phyloP scores from a whole-genome alignment of 176 grass and related monocot species.

The Bolboschoenus planiculmis region DNA sequence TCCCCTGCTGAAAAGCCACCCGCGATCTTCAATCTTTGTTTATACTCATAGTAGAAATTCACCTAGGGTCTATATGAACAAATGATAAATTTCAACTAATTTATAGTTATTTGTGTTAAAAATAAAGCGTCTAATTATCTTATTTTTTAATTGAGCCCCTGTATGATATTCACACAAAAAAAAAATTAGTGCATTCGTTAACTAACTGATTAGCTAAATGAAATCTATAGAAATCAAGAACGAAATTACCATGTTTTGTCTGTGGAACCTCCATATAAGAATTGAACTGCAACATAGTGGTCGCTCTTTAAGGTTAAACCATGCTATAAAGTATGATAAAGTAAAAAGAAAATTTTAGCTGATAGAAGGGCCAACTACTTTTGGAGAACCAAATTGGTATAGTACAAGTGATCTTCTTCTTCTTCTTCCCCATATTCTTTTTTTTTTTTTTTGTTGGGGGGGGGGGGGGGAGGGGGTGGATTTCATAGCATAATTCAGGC shows the following conservation, averaged over 20 bases:
- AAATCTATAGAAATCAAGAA: conserved; percentile 7
- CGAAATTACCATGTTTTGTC: conserved; percentile 51
- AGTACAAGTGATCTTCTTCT: neutral
- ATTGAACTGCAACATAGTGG: conserved; percentile 49
- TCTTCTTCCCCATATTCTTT: neutral
- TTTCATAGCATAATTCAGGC: neutral
- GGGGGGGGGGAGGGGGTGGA: no score
- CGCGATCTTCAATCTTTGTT: neutral
- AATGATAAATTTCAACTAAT: neutral
- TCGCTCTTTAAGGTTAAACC: conserved; percentile 39
- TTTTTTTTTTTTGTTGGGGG: no score
- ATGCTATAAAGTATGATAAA: conserved; percentile 40
- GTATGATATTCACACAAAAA: neutral
- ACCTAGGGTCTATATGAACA: neutral
- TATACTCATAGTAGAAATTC: neutral
- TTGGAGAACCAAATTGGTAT: neutral
- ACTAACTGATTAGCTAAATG: neutral
- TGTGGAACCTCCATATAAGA: conserved; percentile 30
- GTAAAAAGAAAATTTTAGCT: neutral
- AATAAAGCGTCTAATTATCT: neutral
- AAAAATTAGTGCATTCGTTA: neutral
- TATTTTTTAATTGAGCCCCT: neutral
- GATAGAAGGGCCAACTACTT: neutral
- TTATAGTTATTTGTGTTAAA: neutral
- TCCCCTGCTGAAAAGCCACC: neutral